Percentiles rank a stretch among this genome's conserved stretches.
Evolutionary conservation across 106 monocot species (phyloP).

Genomic region (Xerophyta viscosa): DNA sequence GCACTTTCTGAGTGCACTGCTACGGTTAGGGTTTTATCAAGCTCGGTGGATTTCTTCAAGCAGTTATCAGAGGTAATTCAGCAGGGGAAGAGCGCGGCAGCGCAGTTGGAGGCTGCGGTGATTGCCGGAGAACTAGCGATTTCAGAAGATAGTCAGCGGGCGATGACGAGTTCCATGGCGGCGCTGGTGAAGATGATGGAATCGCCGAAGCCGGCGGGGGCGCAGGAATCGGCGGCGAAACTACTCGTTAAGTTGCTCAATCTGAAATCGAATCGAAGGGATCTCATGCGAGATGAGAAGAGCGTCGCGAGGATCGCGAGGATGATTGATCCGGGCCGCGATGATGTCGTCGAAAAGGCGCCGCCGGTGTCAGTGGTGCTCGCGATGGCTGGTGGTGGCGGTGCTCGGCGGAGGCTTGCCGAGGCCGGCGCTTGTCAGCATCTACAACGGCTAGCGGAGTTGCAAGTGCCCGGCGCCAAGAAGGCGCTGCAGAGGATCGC

Average conservation of each 20-base stretch:
- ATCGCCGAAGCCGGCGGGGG: slow-evolving; percentile 40
- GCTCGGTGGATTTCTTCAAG: slow-evolving; percentile 25
- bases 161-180: slow-evolving; percentile 47
- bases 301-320: slow-evolving; percentile 58
- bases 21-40: slow-evolving; percentile 26
- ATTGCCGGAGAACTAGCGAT: slow-evolving; percentile 38
- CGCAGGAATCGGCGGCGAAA: slow-evolving; percentile 56
- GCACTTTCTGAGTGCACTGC: slow-evolving; percentile 35
- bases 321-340: slow-evolving; percentile 59
- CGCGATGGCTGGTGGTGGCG: slow-evolving; percentile 30
- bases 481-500: slow-evolving; percentile 65
- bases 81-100: slow-evolving; percentile 8
- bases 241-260: slow-evolving; percentile 37
- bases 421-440: slow-evolving; percentile 47
- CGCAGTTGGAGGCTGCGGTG: slow-evolving; percentile 30
- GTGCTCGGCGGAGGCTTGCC: slow-evolving; percentile 40
- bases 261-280: slow-evolving; percentile 39
- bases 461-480: slow-evolving; percentile 64
- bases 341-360: slow-evolving; percentile 41
- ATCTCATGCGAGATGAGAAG: slow-evolving; percentile 55
- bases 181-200: slow-evolving; percentile 61
- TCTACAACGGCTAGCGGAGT: slow-evolving; percentile 60
- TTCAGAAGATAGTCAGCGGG: slow-evolving; percentile 46
- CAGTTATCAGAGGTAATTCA: slow-evolving; percentile 49
- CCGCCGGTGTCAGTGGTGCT: slow-evolving; percentile 34